Percentiles rank a stretch among this genome's conserved stretches.
Conservation (phyloP, 306 rosid species). For the Hippophae gyantsensis region DNA sequence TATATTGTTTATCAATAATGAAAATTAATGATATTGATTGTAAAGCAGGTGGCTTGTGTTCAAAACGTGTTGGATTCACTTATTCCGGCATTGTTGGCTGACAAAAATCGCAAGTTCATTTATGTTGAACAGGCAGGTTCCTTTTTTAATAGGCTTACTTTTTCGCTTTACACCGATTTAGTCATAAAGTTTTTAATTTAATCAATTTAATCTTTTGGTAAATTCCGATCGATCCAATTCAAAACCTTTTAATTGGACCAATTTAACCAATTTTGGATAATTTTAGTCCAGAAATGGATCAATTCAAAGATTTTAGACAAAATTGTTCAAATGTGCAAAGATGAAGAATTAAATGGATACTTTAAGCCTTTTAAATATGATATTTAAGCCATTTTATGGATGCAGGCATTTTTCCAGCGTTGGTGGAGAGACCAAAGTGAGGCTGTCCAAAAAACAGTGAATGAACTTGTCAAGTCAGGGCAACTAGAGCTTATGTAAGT, state of each 20-base stretch:
- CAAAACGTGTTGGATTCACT: slow-evolving; percentile 70
- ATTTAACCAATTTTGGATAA: too few relatives aligned
- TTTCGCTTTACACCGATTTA: not conserved
- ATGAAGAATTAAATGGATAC: too few relatives aligned
- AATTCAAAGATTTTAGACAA: too few relatives aligned
- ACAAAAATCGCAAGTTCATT: slow-evolving; percentile 71
- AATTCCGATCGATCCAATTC: too few relatives aligned
- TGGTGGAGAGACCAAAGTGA: slow-evolving; percentile 80
- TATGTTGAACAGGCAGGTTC: slow-evolving; percentile 63
- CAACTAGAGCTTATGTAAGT: slow-evolving; percentile 72
- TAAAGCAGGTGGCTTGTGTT: slow-evolving; percentile 60
- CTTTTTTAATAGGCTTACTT: not conserved
- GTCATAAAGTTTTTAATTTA: not conserved
- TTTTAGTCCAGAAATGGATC: too few relatives aligned
- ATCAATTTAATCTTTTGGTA: not conserved
- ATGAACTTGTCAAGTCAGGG: slow-evolving; percentile 53
- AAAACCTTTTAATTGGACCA: too few relatives aligned
- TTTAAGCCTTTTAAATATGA: too few relatives aligned
- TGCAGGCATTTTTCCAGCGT: slow-evolving; percentile 72
- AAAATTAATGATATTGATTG: too few relatives aligned
- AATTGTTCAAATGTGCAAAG: too few relatives aligned
- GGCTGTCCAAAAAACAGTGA: slow-evolving; percentile 33
- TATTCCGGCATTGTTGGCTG: slow-evolving; percentile 50
- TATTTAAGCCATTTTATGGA: not conserved
- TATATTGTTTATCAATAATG: too few relatives aligned